phyloP scores from a whole-genome alignment of 257 asterid genomes.

The Petunia secreta region DNA sequence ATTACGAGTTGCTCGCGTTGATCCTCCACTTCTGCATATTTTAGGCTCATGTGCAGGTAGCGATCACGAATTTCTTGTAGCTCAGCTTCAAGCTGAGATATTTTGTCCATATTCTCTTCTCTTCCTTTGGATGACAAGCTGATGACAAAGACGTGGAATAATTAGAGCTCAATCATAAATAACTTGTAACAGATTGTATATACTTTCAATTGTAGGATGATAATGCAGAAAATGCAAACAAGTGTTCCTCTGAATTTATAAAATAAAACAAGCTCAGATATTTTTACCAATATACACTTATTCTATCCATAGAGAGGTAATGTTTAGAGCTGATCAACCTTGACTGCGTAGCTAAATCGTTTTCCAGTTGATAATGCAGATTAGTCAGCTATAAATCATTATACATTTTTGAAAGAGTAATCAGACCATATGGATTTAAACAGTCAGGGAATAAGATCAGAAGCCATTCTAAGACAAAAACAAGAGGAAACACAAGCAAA shows the following conservation, averaged over 20 bases:
- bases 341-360: neutral
- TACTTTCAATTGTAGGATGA: neutral
- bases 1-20: constrained; percentile 52
- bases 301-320: neutral
- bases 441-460: neutral
- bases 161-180: neutral
- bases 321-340: neutral
- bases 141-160: neutral
- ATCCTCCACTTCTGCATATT: constrained; percentile 55
- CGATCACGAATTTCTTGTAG: constrained; percentile 50
- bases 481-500: neutral
- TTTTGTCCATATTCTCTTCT: constrained; percentile 20
- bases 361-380: neutral
- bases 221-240: neutral
- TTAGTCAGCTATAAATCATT: neutral
- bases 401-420: neutral
- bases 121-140: constrained; percentile 22
- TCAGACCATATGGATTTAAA: neutral
- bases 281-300: neutral
- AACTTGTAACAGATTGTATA: neutral
- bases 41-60: constrained; percentile 51
- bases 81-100: constrained; percentile 41
- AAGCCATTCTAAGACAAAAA: neutral
- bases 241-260: neutral
- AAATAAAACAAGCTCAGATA: neutral